Base-by-base conservation (phyloP, 495 filamentous ascomycete species). In the Rhypophila decipiens region DNA sequence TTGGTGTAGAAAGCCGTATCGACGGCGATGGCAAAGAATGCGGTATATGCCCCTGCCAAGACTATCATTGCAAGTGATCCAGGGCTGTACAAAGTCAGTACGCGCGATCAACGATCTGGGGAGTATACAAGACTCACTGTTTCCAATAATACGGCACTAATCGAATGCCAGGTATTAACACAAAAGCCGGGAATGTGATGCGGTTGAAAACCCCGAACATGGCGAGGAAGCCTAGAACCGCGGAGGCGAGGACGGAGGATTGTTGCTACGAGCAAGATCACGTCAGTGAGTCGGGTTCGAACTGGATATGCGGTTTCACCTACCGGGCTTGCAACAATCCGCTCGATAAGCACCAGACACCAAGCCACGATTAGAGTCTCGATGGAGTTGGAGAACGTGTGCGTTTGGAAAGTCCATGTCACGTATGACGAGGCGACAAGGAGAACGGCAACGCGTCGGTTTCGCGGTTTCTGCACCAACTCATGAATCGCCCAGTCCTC, bases 401-500 rank as follows among this genome's bases (percentile, higher is more conserved):
- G 93, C 35, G 87, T 95, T 70, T 98, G 93, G 71, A 87, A 95
- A 35, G 94, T 96, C 94, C 93, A 97, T 39, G 93, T 97, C 54
- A 96, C 91, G 68, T 97, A 98, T 19, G 87, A 94, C 13, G 93
- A 97, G 36, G 90, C 90, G 42, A 95, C 82, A 40, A 97, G 69
- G 24, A 90, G 72, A 33, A 93, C 71, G 17, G 87, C 87, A 31
- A 79, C 70, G 52, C 75, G 79, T 46, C 88, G 79, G 56, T 89
- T 80, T 44, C 82, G 78, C 50, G 80, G 79, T 21, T 83, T 84
- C 49, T 80, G 82, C 23, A 95, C 78, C 39, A 96, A 74, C 57
- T 98, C 94, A 71, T 95, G 82, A 44, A 97, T 77, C 11, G 91
- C 93, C 90, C 93, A 96, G 69, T 98, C 93, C 64, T 96, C 91